Base-by-base conservation (phyloP, 192 early-diverging fungal species). In the Coemansia umbellata region DNA sequence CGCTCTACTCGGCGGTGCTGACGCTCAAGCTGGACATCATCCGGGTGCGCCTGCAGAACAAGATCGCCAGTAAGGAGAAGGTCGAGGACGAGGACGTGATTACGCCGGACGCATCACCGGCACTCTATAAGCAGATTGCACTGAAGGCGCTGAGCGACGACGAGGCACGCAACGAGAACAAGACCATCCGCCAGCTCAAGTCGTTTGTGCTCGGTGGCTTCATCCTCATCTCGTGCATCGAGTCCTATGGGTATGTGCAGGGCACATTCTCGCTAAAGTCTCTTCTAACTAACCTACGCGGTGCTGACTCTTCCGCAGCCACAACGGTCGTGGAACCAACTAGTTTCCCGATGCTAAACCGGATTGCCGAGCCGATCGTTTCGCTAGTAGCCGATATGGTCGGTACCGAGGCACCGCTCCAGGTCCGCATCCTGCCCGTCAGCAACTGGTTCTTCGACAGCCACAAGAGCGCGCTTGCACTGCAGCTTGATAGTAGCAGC, bases 11-110 rank as follows among this genome's bases (percentile, higher is more conserved):
- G 33, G 85, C 92, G 13, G 82, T 93, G 30, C 70, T 96, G 58
- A 85, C 91, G 37, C 78, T 94, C 11, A 94, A 94, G 69, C 78
- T 94, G 15, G 94, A 96, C 67, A 62, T 87, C 53, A 80, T 77
- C 55, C 64, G 78, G 32, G 65, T 77, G 37, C 73, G 78, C 26
- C 51, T 62, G 45, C 64, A 74, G 40, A 31, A 11, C 55, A 67
- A 67, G 71, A 60, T 67, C 18, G 60, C 37, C 27, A 40, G 55
- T 39, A 22, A 37, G 37, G 52, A 39, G 17, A 26, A 27, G 5
- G 49, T 32, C 41, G 52, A 31, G 31, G 60, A 53, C 43, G 55
- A 60, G 50, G 58, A 60, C n/a, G 37, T 31, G 1, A 53, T 66
- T 19, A 32, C 53, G 3, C 23, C 24, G 13, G 62, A 61, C 15